These are phyloP conservation scores for Auxenochlorella pyrenoidosa DNA, from an alignment of 139 green algal species.

Conservation along the genomic window DNA sequence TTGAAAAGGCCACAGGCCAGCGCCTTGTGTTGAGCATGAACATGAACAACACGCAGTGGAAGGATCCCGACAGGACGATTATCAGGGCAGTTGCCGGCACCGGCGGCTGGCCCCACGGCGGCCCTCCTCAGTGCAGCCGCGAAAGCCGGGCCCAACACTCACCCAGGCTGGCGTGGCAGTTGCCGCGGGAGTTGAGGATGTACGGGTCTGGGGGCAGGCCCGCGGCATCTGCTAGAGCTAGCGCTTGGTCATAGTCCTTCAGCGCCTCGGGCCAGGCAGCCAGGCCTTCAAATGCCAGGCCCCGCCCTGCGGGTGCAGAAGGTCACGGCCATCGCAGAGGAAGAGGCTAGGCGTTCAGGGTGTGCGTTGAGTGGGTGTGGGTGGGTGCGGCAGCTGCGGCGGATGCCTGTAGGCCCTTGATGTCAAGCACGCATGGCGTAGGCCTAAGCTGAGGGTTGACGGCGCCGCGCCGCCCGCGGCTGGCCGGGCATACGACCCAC, in stretches of 20 bases:
- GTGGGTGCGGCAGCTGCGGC: too few species aligned
- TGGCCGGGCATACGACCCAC: too few species aligned
- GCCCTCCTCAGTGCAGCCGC: too few species aligned
- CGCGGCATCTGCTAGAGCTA: conserved; percentile 50
- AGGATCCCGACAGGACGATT: not conserved
- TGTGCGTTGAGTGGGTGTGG: not conserved
- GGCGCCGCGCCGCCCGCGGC: too few species aligned
- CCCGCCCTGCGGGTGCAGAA: conserved; percentile 50
- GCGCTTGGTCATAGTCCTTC: conserved; percentile 66
- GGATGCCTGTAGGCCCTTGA: too few species aligned
- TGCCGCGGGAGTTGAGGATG: conserved; percentile 82
- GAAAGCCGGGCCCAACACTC: too few species aligned
- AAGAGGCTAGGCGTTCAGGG: not conserved
- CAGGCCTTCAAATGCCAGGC: conserved; percentile 83
- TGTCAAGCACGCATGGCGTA: too few species aligned
- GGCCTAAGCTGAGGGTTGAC: too few species aligned
- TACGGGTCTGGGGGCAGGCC: conserved; percentile 68
- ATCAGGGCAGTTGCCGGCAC: too few species aligned
- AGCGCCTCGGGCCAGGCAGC: conserved; percentile 72
- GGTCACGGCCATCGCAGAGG: not conserved
- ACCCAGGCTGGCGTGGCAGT: conserved; percentile 78
- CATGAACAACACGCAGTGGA: not conserved
- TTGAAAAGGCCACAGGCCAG: not conserved
- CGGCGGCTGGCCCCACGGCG: too few species aligned
- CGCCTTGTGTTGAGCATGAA: not conserved